A percentile compares a stretch with the other conserved stretches of the same genome.
These are phyloP conservation scores for Exophiala viscosa DNA, from an alignment of 2,329 filamentous ascomycete species.

Conservation along the genomic window DNA sequence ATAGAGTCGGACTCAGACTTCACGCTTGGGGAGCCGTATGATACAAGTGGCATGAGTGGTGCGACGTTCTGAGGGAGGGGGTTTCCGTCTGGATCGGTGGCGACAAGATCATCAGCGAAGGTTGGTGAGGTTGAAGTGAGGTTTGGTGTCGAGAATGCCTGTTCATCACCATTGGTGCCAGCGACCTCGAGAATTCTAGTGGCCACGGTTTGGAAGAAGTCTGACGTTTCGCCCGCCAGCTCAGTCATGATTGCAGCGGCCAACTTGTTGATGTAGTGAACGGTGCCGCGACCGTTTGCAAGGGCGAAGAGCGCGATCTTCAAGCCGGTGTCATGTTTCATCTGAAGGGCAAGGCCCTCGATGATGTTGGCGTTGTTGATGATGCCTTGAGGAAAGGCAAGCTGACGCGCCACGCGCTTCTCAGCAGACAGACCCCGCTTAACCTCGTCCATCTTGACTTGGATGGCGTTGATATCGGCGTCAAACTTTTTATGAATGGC, in stretches of 20 bases:
- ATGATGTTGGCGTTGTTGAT: slow-evolving; percentile 14
- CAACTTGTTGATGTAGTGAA: slow-evolving; percentile 6
- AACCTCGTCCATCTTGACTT: slow-evolving; percentile 12
- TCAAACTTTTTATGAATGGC: slow-evolving; percentile 1
- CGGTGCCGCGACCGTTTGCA: slow-evolving; percentile 4
- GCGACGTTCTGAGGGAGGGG: neutral
- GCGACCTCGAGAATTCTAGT: slow-evolving; percentile 4
- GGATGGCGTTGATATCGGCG: slow-evolving; percentile 10
- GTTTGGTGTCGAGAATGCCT: neutral
- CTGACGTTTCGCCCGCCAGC: slow-evolving; percentile 12
- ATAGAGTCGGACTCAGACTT: slow-evolving; percentile 10
- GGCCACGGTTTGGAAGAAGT: slow-evolving; percentile 12
- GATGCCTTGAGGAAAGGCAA: slow-evolving; percentile 4
- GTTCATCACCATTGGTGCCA: slow-evolving; percentile 1
- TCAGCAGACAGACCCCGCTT: slow-evolving; percentile 1
- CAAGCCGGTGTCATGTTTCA: slow-evolving; percentile 8
- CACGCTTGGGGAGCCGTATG: slow-evolving; percentile 3
- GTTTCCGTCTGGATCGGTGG: neutral
- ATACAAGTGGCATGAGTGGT: neutral
- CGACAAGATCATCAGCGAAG: neutral
- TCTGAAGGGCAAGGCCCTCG: slow-evolving; percentile 8
- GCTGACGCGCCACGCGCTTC: slow-evolving; percentile 6
- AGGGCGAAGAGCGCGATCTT: slow-evolving; percentile 13
- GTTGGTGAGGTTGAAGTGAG: neutral
- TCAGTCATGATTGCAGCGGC: slow-evolving; percentile 14